A percentile compares a stretch with the other conserved stretches of the same genome.
Evolutionary conservation across 768 basidiomycete genomes (phyloP).

Genomic region (Boletus barrowsii): DNA sequence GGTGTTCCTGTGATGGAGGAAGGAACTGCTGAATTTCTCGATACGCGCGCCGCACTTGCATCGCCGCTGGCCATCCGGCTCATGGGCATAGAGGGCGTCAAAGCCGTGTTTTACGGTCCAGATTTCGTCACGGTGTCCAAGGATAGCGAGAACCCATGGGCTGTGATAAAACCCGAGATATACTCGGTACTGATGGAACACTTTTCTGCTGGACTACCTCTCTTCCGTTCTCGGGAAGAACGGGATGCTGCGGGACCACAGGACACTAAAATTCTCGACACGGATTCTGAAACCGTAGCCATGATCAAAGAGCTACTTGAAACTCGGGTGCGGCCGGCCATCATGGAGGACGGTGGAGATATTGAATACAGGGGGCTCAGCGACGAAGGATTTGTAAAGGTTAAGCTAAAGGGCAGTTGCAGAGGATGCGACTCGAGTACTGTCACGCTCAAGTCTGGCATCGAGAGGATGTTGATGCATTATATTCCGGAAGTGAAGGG

Average conservation of each 20-base stretch:
- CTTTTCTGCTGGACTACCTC: slow-evolving; percentile 85
- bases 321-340: slow-evolving; percentile 91
- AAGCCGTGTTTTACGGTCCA: slow-evolving; percentile 89
- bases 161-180: slow-evolving; percentile 92
- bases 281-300: slow-evolving; percentile 93
- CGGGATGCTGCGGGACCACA: slow-evolving; percentile 81
- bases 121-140: slow-evolving; percentile 98
- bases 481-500: slow-evolving; percentile 96
- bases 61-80: slow-evolving; percentile 94
- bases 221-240: slow-evolving; percentile 84
- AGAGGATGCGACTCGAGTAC: slow-evolving; percentile 92
- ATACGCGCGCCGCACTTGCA: slow-evolving; percentile 77
- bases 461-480: slow-evolving; percentile 99
- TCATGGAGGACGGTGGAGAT: slow-evolving; percentile 99
- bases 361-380: slow-evolving; percentile 93
- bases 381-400: slow-evolving; percentile 77
- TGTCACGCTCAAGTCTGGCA: slow-evolving; percentile 94
- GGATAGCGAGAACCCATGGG: slow-evolving; percentile 80
- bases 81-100: slow-evolving; percentile 92
- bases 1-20: slow-evolving; percentile 84
- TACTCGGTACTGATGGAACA: slow-evolving; percentile 96
- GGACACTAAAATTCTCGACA: slow-evolving; percentile 91
- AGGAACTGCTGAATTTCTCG: slow-evolving; percentile 92
- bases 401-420: slow-evolving; percentile 96
- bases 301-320: slow-evolving; percentile 99